Conservation (phyloP, 352 stramenopile genomes). For the Sclerospora graminicola region DNA sequence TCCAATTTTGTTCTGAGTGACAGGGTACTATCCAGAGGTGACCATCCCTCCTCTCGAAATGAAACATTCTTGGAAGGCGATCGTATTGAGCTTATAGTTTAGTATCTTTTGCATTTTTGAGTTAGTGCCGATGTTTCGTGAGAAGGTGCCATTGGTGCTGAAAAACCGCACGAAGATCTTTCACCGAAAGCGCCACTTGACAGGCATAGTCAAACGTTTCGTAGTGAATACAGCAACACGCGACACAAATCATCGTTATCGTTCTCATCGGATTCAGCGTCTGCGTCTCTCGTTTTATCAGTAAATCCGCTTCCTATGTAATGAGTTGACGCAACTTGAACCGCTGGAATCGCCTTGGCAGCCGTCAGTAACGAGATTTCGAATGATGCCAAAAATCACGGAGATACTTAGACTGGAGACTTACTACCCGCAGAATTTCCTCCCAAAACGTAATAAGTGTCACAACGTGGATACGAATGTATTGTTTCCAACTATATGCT, state of each 20-base stretch:
- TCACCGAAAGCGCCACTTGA: constrained; percentile 42
- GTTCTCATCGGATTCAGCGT: constrained; percentile 21
- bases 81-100: constrained; percentile 26
- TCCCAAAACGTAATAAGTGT: constrained; percentile 80
- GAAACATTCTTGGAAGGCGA: too few species aligned
- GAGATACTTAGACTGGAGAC: constrained; percentile 59
- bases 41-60: too few species aligned
- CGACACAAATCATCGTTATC: constrained; percentile 15
- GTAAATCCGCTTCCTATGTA: too few species aligned
- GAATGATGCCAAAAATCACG: constrained; percentile 76
- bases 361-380: constrained; percentile 31
- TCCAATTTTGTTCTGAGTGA: too few species aligned
- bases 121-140: constrained; percentile 33
- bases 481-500: constrained; percentile 69
- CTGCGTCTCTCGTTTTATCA: not conserved
- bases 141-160: constrained; percentile 41
- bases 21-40: too few species aligned
- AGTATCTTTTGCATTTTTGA: constrained; percentile 36
- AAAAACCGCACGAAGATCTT: constrained; percentile 38
- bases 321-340: constrained; percentile 1
- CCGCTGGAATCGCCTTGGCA: constrained; percentile 15
- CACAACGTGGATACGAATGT: constrained; percentile 70
- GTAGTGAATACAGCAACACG: constrained; percentile 26
- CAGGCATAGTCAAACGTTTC: constrained; percentile 28
- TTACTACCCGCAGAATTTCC: constrained; percentile 59